A percentile compares a stretch with the other conserved stretches of the same genome.
These are phyloP conservation scores for Asterionellopsis glacialis DNA, from an alignment of 108 stramenopile genomes.

Conservation along the genomic window DNA sequence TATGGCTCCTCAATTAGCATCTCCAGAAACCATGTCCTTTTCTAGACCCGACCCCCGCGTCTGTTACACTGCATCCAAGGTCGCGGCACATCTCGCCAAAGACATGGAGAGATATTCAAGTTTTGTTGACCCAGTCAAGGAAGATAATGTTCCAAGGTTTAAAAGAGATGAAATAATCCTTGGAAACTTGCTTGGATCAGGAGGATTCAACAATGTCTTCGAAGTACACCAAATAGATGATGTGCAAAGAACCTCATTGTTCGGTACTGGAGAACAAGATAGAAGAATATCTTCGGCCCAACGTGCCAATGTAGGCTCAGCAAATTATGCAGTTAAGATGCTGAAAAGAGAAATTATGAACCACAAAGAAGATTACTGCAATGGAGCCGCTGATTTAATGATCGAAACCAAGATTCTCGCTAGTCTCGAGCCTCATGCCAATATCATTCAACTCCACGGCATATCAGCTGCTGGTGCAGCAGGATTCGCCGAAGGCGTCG, in stretches of 20 bases:
- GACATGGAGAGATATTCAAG: slow-evolving; percentile 21
- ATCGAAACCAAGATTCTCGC: slow-evolving; percentile 55
- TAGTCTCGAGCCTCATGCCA: slow-evolving; percentile 30
- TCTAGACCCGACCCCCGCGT: no score
- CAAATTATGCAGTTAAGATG: slow-evolving; percentile 63
- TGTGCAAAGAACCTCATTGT: no score
- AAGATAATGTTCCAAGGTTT: slow-evolving; percentile 58
- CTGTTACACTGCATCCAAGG: slow-evolving; percentile 3
- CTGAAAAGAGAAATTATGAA: slow-evolving; percentile 45
- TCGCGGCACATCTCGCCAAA: background rate
- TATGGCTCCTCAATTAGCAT: no score
- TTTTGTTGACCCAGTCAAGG: slow-evolving; percentile 51
- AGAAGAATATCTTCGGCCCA: slow-evolving; percentile 37
- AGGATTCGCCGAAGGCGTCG: slow-evolving; percentile 40
- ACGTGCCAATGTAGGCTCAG: slow-evolving; percentile 37
- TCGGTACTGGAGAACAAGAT: background rate
- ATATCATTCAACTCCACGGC: slow-evolving; percentile 69
- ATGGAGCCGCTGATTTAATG: slow-evolving; percentile 65
- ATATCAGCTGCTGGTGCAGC: slow-evolving; percentile 69
- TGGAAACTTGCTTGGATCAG: slow-evolving; percentile 67
- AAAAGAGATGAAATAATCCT: slow-evolving; percentile 46
- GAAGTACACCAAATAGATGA: slow-evolving; percentile 45
- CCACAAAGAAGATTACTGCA: slow-evolving; percentile 49
- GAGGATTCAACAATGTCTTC: slow-evolving; percentile 77
- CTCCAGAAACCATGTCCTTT: no score